Conservation (phyloP, 2,329 filamentous ascomycete genomes). For the Aureobasidium mangrovei region DNA sequence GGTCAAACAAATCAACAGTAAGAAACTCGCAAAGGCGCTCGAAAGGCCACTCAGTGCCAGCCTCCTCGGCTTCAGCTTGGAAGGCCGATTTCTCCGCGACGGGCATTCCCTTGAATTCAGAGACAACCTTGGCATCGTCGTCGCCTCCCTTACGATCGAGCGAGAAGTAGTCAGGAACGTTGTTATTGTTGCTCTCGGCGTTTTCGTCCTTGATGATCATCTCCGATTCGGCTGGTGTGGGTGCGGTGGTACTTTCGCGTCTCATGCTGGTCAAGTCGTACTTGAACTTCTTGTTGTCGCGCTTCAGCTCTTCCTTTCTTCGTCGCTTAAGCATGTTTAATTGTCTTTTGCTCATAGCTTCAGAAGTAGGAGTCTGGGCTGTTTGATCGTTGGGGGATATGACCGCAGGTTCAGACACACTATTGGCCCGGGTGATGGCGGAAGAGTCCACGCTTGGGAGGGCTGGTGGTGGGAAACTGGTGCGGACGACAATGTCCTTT, state of each 20-base stretch:
- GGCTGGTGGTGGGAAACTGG: slow-evolving; percentile 37
- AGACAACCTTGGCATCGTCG: slow-evolving; percentile 84
- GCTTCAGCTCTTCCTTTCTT: slow-evolving; percentile 79
- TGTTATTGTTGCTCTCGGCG: slow-evolving; percentile 41
- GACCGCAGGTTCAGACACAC: slow-evolving; percentile 31
- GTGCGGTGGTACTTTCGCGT: slow-evolving; percentile 52
- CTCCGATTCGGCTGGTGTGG: slow-evolving; percentile 42
- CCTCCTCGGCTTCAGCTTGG: slow-evolving; percentile 64
- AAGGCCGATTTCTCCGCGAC: slow-evolving; percentile 79
- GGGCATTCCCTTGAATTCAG: slow-evolving; percentile 83
- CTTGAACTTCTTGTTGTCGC: slow-evolving; percentile 68
- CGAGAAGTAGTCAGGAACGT: slow-evolving; percentile 70
- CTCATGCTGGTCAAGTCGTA: slow-evolving; percentile 66
- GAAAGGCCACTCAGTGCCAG: slow-evolving; percentile 86
- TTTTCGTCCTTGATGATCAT: slow-evolving; percentile 48
- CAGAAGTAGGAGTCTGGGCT: slow-evolving; percentile 49
- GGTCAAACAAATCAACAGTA: slow-evolving; percentile 86
- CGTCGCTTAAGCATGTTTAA: slow-evolving; percentile 92
- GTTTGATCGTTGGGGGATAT: slow-evolving; percentile 30
- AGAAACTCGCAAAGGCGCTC: slow-evolving; percentile 90
- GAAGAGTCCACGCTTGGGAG: slow-evolving; percentile 22
- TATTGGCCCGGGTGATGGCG: slow-evolving; percentile 34
- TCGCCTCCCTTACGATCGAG: slow-evolving; percentile 74
- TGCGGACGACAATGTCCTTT: slow-evolving; percentile 47
- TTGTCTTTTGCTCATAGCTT: slow-evolving; percentile 79